Base-by-base conservation (phyloP, 768 basidiomycete genomes). In the Nevesoporus exiguus region DNA sequence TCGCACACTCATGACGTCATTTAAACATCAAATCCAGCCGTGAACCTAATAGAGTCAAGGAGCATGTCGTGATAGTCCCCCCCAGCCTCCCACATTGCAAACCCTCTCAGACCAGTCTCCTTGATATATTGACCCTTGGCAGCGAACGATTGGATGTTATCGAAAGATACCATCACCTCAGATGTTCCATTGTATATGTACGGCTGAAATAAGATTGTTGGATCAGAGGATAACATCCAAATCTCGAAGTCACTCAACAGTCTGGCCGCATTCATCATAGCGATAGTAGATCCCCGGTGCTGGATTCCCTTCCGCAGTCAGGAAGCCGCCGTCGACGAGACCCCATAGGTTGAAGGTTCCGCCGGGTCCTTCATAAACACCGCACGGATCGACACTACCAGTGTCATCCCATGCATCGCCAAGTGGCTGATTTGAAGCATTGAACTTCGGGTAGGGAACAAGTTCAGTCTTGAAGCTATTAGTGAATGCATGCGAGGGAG, bases 11-110 rank as follows among this genome's bases (percentile, higher is more conserved):
- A 11, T 21, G 37, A 21, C n/a, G 40, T 41, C 24, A 34, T 34
- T 34, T 15, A 41, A 21, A 9, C 22, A 15, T 34, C 48, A 34
- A 55, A 54, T 10, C 63, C 64, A 41, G 45, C 52, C 0, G 54
- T n/a, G 9, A 0, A 1, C 30, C 57, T 56, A n/a, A 88, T 84
- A 5, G 87, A 73, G 64, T 86, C 75, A 4, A 89, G 71, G 41
- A 90, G 73, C 24, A 79, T 75, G 61, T 88, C 75, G 22, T 81
- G 60, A 43, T 70, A 76, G 65, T 88, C 88, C 5, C 84, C 84
- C 22, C 80, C 85, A 44, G 83, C 78, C 63, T 89, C 84, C 86
- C 86, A 89, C 70, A 85, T 79, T 2, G 81, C 72, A 65, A 88
- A 88, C 5, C 88, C 88, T 51, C 70, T 73, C 15, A 90, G 67